Conservation (phyloP, 352 stramenopile species). For the Pythium aristosporum region DNA sequence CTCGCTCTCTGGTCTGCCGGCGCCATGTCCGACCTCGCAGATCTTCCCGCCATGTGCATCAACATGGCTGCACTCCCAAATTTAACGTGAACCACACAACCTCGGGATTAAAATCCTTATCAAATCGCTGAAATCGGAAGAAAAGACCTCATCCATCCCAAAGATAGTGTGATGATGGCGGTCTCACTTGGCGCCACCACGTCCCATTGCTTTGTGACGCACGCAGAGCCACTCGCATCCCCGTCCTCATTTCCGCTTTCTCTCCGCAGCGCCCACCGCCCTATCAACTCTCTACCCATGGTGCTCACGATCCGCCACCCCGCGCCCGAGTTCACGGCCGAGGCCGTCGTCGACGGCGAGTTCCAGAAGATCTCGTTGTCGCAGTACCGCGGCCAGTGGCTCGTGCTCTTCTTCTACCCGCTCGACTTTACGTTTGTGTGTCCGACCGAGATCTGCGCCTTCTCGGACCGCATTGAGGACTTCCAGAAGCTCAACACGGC, state of each 20-base stretch:
- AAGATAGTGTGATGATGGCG: too few relatives aligned
- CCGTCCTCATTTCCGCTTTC: neutral
- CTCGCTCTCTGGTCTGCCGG: neutral
- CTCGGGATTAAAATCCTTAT: too few relatives aligned
- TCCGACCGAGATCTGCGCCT: conserved; percentile 90
- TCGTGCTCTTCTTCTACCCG: conserved; percentile 93
- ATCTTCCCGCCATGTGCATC: too few relatives aligned
- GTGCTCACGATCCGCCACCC: conserved; percentile 63
- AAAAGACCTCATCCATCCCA: too few relatives aligned
- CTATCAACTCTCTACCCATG: conserved; percentile 30
- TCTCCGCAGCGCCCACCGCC: neutral
- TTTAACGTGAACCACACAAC: too few relatives aligned
- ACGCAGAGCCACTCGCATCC: neutral
- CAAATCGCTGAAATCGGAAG: too few relatives aligned
- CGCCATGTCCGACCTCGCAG: conserved; percentile 1
- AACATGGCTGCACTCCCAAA: too few relatives aligned
- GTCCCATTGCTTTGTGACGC: too few relatives aligned
- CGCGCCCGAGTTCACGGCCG: conserved; percentile 73
- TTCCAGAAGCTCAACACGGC: conserved; percentile 81
- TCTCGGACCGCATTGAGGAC: conserved; percentile 76
- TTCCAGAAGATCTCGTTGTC: conserved; percentile 82
- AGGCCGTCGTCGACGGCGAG: conserved; percentile 76
- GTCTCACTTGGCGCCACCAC: too few relatives aligned
- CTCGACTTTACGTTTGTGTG: conserved; percentile 92
- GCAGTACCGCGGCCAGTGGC: conserved; percentile 89